Evolutionary conservation across 2,329 filamentous ascomycete species (phyloP).

Genomic region (Graphiopsis chlorocephala): DNA sequence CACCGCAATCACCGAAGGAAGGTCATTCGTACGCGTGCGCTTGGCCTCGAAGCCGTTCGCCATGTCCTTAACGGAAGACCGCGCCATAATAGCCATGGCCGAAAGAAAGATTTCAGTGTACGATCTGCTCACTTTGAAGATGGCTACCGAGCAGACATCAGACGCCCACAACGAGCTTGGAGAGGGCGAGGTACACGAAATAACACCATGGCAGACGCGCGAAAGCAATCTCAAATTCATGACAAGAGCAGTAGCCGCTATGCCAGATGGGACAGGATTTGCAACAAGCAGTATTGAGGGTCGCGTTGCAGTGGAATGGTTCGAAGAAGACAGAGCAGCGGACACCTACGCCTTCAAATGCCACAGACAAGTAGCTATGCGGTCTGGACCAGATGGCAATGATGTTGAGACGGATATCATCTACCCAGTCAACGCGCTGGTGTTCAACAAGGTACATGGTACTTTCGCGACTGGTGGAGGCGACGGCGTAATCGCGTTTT

Average conservation of each 20-base stretch:
- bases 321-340: slow-evolving; percentile 88
- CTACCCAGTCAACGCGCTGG: slow-evolving; percentile 85
- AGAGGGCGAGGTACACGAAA: slow-evolving; percentile 35
- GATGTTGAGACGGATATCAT: slow-evolving; percentile 70
- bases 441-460: slow-evolving; percentile 78
- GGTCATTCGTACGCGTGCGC: slow-evolving; percentile 45
- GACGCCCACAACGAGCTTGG: slow-evolving; percentile 32
- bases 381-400: slow-evolving; percentile 41
- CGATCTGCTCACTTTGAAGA: slow-evolving; percentile 68
- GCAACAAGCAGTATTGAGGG: slow-evolving; percentile 91
- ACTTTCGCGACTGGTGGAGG: slow-evolving; percentile 89
- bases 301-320: slow-evolving; percentile 95
- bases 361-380: slow-evolving; percentile 71
- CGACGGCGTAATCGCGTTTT: slow-evolving; percentile 86
- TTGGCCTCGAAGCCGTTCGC: slow-evolving; percentile 89
- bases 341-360: slow-evolving; percentile 99
- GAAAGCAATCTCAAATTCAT: slow-evolving; percentile 96
- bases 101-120: slow-evolving; percentile 93
- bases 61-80: slow-evolving; percentile 72
- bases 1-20: slow-evolving; percentile 35
- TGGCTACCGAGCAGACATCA: slow-evolving; percentile 51
- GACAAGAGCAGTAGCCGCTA: slow-evolving; percentile 87
- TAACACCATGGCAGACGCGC: slow-evolving; percentile 86
- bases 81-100: slow-evolving; percentile 93
- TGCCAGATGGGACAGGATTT: slow-evolving; percentile 95